Evolutionary conservation across 176 grass and related monocot genomes (phyloP).

Genomic region (Puccinellia tenuiflora): DNA sequence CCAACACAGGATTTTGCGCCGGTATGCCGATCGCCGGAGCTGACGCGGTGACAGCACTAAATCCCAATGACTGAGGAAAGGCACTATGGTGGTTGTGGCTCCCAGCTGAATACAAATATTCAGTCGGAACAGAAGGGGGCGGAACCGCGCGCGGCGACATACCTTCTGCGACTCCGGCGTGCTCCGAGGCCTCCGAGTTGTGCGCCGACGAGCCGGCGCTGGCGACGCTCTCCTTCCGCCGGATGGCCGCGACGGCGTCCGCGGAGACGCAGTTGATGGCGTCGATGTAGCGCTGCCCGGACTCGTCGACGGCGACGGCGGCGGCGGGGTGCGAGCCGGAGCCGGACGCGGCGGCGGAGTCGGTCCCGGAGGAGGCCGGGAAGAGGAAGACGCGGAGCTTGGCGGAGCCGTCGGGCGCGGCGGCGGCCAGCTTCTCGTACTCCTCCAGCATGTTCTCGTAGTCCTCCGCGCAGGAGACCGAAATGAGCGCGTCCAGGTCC

Average conservation of each 20-base stretch:
- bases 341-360: not conserved
- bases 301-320: slow-evolving; percentile 23
- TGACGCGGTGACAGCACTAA: slow-evolving; percentile 12
- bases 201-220: slow-evolving; percentile 55
- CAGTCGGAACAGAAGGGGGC: slow-evolving; percentile 1
- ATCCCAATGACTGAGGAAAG: slow-evolving; percentile 31
- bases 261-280: slow-evolving; percentile 66
- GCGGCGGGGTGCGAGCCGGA: slow-evolving; percentile 1
- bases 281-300: slow-evolving; percentile 66
- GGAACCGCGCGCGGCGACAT: slow-evolving; percentile 40
- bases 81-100: slow-evolving; percentile 9
- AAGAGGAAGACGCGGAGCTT: slow-evolving; percentile 87
- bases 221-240: slow-evolving; percentile 43
- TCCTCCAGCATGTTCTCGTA: slow-evolving; percentile 91
- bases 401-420: slow-evolving; percentile 57
- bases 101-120: slow-evolving; percentile 31
- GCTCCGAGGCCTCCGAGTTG: slow-evolving; percentile 46
- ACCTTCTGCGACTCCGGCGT: slow-evolving; percentile 21
- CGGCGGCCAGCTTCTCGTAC: slow-evolving; percentile 71
- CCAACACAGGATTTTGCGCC: slow-evolving; percentile 24
- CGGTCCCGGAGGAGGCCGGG: slow-evolving; percentile 35
- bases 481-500: slow-evolving; percentile 86
- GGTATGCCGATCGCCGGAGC: slow-evolving; percentile 28
- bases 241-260: slow-evolving; percentile 17
- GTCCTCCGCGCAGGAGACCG: slow-evolving; percentile 61